Base-by-base conservation (phyloP, 2,329 filamentous ascomycete genomes). In the Botrytis porri region DNA sequence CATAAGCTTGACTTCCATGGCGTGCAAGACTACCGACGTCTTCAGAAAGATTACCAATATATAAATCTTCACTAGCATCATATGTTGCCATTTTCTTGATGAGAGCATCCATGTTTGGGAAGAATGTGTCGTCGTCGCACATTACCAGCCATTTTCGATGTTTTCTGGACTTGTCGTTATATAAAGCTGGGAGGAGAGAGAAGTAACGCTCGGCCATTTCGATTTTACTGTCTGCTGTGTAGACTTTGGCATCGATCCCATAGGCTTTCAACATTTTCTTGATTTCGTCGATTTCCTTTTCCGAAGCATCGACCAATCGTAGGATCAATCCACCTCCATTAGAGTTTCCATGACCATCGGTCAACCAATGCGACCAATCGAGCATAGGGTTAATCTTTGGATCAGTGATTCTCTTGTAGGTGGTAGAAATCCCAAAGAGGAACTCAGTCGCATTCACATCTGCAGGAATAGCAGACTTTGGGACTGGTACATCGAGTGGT, bases 361-460 rank as follows among this genome's bases (percentile, higher is more conserved):
- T 89, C 74, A 89, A 82, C 87, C 87, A 89, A 80, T 86, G 88
- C 8, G 85, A 84, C 88, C 88, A 89, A 78, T 89, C 87, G 75
- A 86, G 85, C 69, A 88, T 84, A 0, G 87, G 86, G 70, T 83
- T 86, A 3, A 85, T 88, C 71, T 83, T 83, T 0, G 84, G 81
- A 75, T 87, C 85, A 77, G 82, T 86, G 76, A 89, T 86, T 73
- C 87, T 82, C 76, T 85, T 82, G 81, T 86, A 88, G 3, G 87
- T 88, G 14, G 87, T 89, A 1, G 87, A 89, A 8, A 89, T 86
- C 59, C 87, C 87, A 75, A 89, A 89, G 79, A 89, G 85, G 79
- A 88, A 87, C 74, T 88, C 86, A 54, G 86, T 86, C 18, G 86
- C 83, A 74, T 89, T 86, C 72, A 85, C 87, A 1, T 84, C 84